phyloP scores from a whole-genome alignment of 2,329 filamentous ascomycete species.

The Diaporthe sp. region DNA sequence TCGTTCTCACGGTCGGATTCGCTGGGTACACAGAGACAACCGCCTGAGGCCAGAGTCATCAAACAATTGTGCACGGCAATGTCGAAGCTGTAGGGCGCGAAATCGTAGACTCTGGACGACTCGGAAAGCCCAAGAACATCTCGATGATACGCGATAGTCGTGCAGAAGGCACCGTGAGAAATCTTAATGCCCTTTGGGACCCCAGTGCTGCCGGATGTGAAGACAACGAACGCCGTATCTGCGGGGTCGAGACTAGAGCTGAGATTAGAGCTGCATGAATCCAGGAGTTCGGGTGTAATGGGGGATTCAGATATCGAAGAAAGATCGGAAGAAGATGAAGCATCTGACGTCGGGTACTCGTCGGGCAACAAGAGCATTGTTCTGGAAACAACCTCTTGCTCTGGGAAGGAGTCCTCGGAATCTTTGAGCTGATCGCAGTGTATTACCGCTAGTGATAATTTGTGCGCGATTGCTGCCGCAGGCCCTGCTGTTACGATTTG shows the following conservation, averaged over 20 bases:
- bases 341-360: neutral
- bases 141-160: constrained; percentile 36
- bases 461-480: neutral
- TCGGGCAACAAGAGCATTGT: neutral
- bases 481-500: neutral
- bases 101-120: constrained; percentile 40
- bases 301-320: neutral
- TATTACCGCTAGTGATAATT: neutral
- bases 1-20: neutral
- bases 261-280: neutral
- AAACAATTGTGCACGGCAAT: constrained; percentile 46
- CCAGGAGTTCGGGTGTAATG: neutral
- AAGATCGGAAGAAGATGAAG: neutral
- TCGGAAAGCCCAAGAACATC: constrained; percentile 55
- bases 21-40: neutral
- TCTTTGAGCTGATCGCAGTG: too few relatives aligned
- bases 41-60: constrained; percentile 4
- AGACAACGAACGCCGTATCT: constrained; percentile 49
- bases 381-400: neutral
- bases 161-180: constrained; percentile 36
- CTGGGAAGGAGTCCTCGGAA: too few relatives aligned
- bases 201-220: constrained; percentile 66
- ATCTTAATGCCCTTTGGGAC: constrained; percentile 61
- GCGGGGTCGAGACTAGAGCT: too few relatives aligned
- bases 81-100: constrained; percentile 51